Evolutionary conservation across 2,329 filamentous ascomycete genomes (phyloP).

Genomic region (Cladosporium colombiae): DNA sequence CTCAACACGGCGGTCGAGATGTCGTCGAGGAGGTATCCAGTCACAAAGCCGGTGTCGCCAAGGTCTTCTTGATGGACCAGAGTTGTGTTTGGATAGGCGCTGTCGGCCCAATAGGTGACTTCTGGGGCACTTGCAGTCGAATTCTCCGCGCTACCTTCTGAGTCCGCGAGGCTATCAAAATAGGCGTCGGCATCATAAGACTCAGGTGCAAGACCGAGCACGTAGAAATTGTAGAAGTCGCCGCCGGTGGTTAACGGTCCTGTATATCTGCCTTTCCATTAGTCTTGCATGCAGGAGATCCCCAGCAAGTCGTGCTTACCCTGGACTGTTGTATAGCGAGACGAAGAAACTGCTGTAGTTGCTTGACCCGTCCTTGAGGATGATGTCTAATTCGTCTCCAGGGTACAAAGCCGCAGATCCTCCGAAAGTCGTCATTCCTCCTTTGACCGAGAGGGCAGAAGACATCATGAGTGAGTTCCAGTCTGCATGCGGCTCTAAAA

Average conservation of each 20-base stretch:
- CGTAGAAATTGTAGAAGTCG: constrained; percentile 44
- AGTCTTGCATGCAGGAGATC: constrained; percentile 8
- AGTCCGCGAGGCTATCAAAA: neutral
- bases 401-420: constrained; percentile 39
- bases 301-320: constrained; percentile 25
- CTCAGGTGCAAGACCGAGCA: constrained; percentile 28
- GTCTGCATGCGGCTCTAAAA: constrained; percentile 38
- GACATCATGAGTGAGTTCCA: constrained; percentile 41
- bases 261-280: constrained; percentile 24
- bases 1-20: constrained; percentile 42
- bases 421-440: constrained; percentile 28
- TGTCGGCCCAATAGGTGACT: neutral
- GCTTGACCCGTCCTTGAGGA: constrained; percentile 33
- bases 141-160: neutral
- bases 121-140: neutral
- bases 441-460: constrained; percentile 32
- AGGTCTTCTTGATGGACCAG: neutral
- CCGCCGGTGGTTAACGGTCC: constrained; percentile 38
- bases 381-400: constrained; percentile 31
- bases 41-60: neutral
- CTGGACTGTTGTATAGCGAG: constrained; percentile 4
- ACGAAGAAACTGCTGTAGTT: neutral
- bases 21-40: constrained; percentile 23
- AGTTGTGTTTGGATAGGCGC: neutral
- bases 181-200: constrained; percentile 13